Conservation (phyloP, 305 asterid species). For the Fraxinus angustifolia region DNA sequence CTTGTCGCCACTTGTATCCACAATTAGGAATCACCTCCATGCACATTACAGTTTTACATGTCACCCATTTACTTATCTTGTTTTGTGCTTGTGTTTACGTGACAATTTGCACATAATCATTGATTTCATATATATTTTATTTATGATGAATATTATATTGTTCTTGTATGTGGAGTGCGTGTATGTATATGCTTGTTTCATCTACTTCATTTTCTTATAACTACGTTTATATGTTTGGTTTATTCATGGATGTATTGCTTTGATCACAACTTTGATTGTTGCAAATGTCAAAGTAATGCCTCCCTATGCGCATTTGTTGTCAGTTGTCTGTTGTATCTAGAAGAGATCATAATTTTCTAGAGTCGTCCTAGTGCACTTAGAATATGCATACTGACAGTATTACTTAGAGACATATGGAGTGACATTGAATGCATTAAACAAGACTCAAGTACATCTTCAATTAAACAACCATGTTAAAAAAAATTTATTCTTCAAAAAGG, state of each 20-base stretch:
- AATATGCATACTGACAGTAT: neutral
- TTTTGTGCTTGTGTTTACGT: neutral
- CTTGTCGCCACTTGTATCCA: neutral
- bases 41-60: neutral
- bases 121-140: neutral
- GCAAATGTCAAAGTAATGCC: neutral
- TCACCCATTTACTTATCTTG: neutral
- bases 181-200: neutral
- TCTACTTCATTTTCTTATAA: neutral
- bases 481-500: neutral
- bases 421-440: neutral
- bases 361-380: neutral
- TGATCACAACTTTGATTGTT: neutral
- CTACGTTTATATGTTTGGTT: neutral
- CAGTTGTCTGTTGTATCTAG: neutral
- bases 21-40: neutral
- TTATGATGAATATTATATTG: neutral
- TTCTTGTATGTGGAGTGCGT: too few relatives aligned
- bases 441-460: neutral
- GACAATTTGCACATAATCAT: neutral
- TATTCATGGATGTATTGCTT: neutral
- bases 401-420: neutral
- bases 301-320: neutral
- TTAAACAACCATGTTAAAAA: neutral
- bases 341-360: neutral